Evolutionary conservation across 78 protist species (phyloP).

Genomic region (Acrasis kona): DNA sequence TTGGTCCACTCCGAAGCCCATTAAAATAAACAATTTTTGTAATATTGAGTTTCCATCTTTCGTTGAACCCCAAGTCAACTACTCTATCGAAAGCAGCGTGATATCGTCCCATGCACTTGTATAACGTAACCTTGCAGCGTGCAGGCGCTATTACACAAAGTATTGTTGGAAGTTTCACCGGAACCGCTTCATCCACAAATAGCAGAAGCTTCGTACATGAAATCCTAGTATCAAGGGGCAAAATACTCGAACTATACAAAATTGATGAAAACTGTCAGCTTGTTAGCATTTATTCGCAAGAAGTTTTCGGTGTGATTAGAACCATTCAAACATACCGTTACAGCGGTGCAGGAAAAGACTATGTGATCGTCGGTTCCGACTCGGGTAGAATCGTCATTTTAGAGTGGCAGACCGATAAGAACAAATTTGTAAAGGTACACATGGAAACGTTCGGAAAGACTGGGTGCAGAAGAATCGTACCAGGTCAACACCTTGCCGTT

Average conservation of each 20-base stretch:
- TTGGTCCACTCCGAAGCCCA: too few species aligned
- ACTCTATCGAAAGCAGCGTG: too few species aligned
- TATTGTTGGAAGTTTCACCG: slow-evolving; percentile 74
- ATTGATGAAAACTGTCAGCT: slow-evolving; percentile 28
- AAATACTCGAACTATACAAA: slow-evolving; percentile 40
- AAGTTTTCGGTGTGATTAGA: slow-evolving; percentile 76
- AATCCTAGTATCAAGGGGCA: slow-evolving; percentile 39
- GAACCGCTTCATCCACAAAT: not conserved
- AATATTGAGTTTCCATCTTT: too few species aligned
- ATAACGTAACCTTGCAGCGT: slow-evolving; percentile 68
- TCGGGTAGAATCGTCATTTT: slow-evolving; percentile 78
- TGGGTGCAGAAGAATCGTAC: slow-evolving; percentile 90
- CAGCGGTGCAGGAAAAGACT: slow-evolving; percentile 66
- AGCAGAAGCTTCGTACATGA: slow-evolving; percentile 20
- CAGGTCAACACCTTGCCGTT: slow-evolving; percentile 90
- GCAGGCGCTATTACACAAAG: slow-evolving; percentile 61
- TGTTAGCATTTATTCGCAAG: slow-evolving; percentile 16
- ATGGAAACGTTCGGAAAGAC: slow-evolving; percentile 87
- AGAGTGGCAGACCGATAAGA: slow-evolving; percentile 49
- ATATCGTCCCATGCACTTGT: slow-evolving; percentile 67
- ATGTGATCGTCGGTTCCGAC: slow-evolving; percentile 87
- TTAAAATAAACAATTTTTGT: too few species aligned
- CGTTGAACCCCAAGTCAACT: too few species aligned
- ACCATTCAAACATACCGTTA: slow-evolving; percentile 76
- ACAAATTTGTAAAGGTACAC: slow-evolving; percentile 68